Conservation (phyloP, 1,284 basidiomycete genomes). For the Wolfiporia cocos region DNA sequence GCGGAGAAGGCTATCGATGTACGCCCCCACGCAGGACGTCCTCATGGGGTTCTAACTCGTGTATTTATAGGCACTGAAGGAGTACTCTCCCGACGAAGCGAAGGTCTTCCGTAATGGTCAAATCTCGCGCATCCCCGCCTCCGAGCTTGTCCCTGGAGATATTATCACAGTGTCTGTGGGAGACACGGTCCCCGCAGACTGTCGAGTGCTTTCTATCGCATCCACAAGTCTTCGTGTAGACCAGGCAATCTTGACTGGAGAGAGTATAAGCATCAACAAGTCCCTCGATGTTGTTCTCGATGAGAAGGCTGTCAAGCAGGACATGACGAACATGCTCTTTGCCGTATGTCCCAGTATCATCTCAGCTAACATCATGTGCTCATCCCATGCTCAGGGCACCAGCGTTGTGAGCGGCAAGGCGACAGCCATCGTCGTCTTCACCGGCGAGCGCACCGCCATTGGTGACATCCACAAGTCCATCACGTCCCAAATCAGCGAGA, state of each 20-base stretch:
- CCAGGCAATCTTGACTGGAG: constrained; percentile 93
- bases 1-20: constrained; percentile 96
- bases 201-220: constrained; percentile 80
- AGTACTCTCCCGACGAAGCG: constrained; percentile 93
- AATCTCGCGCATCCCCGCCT: constrained; percentile 72
- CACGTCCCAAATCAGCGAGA: constrained; percentile 82
- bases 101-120: constrained; percentile 79
- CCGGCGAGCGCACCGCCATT: constrained; percentile 83
- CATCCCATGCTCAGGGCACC: constrained; percentile 57
- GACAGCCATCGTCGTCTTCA: constrained; percentile 80
- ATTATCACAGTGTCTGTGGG: constrained; percentile 87
- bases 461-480: constrained; percentile 95
- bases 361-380: background rate
- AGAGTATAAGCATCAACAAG: constrained; percentile 87
- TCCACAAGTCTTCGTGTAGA: constrained; percentile 91
- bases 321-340: constrained; percentile 94
- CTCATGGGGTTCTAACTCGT: constrained; percentile 15
- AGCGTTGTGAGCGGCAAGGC: constrained; percentile 90
- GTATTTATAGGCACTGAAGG: constrained; percentile 72
- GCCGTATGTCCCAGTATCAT: constrained; percentile 46
- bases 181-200: constrained; percentile 93
- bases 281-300: constrained; percentile 62
- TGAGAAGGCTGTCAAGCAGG: constrained; percentile 83
- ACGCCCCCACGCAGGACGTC: too few relatives aligned
- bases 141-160: constrained; percentile 90